A percentile compares a stretch with the other conserved stretches of the same genome.
Conservation (phyloP, 768 basidiomycete genomes). For the Panus rudis region DNA sequence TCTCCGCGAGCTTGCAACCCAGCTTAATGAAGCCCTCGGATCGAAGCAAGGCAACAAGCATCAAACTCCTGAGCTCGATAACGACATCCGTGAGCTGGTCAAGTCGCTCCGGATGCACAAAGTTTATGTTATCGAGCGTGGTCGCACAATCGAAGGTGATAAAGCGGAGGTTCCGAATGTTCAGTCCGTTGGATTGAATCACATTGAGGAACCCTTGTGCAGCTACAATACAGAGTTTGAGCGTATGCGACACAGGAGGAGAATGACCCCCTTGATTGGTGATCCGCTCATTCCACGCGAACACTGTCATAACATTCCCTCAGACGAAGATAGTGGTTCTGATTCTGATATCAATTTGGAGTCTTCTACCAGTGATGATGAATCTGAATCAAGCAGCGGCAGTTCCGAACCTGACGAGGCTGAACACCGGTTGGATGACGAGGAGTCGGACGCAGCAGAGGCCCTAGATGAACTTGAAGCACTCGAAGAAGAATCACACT, state of each 20-base stretch:
- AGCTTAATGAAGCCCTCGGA: slow-evolving; percentile 21
- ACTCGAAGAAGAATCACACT: too few species aligned
- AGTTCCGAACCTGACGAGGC: too few species aligned
- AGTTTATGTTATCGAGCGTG: slow-evolving; percentile 16
- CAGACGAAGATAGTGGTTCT: too few species aligned
- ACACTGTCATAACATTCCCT: too few species aligned
- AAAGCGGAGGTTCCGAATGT: slow-evolving; percentile 14
- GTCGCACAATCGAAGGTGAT: slow-evolving; percentile 14
- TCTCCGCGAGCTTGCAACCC: slow-evolving; percentile 18
- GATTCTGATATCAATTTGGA: too few species aligned
- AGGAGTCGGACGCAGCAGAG: too few species aligned
- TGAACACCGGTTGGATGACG: too few species aligned
- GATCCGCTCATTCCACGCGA: too few species aligned
- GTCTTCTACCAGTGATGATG: too few species aligned
- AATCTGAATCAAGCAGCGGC: too few species aligned
- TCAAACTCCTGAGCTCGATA: slow-evolving; percentile 17
- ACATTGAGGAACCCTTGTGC: slow-evolving; percentile 13
- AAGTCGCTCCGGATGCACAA: slow-evolving; percentile 14
- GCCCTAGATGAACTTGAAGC: too few species aligned
- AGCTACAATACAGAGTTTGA: slow-evolving; percentile 23
- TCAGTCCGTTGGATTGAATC: slow-evolving; percentile 13
- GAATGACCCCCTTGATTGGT: slow-evolving; percentile 4
- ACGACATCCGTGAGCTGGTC: slow-evolving; percentile 24
- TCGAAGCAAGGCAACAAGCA: slow-evolving; percentile 27
- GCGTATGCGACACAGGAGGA: slow-evolving; percentile 11